phyloP scores from a whole-genome alignment of 129 eudicot species.

The Ambrosia artemisiifolia region DNA sequence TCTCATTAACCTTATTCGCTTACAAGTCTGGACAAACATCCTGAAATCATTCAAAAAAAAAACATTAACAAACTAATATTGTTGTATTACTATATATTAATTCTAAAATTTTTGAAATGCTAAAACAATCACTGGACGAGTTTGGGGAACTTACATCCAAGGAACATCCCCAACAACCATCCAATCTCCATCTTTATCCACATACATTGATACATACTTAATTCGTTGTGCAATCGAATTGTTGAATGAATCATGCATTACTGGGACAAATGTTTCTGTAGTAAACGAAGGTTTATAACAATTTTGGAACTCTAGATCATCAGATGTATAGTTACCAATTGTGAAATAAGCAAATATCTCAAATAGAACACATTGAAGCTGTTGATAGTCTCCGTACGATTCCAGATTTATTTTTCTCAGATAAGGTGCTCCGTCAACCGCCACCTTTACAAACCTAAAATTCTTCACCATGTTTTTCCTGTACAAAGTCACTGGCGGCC shows the following conservation, averaged over 20 bases:
- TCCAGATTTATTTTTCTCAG: conserved; percentile 73
- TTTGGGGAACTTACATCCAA: conserved; percentile 6
- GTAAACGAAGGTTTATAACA: not conserved
- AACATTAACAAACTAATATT: not conserved
- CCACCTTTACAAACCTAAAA: conserved; percentile 62
- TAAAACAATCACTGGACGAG: not conserved
- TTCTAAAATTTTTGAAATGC: not conserved
- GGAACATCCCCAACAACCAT: conserved; percentile 29
- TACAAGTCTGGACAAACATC: conserved; percentile 68
- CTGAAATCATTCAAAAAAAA: conserved; percentile 26
- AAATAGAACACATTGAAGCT: conserved; percentile 52
- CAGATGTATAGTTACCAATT: conserved; percentile 22
- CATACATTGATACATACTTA: conserved; percentile 10
- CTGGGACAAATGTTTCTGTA: no score
- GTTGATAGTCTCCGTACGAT: conserved; percentile 49
- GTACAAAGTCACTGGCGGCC: conserved; percentile 80
- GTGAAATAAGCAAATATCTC: conserved; percentile 60
- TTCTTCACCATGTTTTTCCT: conserved; percentile 35
- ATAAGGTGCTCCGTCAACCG: conserved; percentile 89
- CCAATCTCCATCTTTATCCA: conserved; percentile 21
- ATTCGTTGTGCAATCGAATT: no score
- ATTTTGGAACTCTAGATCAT: not conserved
- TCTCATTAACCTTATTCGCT: conserved; percentile 60
- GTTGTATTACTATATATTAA: not conserved
- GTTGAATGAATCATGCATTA: no score